Percentiles rank a stretch among this genome's conserved stretches.
These are phyloP conservation scores for Penicillium simplicissimum DNA, from an alignment of 495 filamentous ascomycete genomes.

Conservation along the genomic window DNA sequence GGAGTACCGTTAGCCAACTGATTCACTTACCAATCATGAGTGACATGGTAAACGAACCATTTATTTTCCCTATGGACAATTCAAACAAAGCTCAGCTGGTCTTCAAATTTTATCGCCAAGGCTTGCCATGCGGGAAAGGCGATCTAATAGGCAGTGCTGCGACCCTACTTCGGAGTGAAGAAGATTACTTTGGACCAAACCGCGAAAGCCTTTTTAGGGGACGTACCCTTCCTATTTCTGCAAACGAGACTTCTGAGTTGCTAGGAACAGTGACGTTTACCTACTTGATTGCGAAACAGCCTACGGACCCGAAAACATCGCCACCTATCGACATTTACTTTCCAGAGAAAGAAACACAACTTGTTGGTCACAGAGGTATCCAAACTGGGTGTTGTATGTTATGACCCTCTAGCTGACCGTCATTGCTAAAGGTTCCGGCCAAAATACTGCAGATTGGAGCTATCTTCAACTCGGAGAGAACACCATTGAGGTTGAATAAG, in stretches of 20 bases:
- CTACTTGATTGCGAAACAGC: slow-evolving; percentile 28
- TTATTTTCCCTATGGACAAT: slow-evolving; percentile 21
- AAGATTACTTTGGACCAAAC: slow-evolving; percentile 15
- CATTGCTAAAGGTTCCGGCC: slow-evolving; percentile 19
- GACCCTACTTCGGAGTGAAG: slow-evolving; percentile 19
- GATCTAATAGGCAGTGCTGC: slow-evolving; percentile 22
- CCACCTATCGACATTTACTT: neutral
- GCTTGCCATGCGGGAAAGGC: neutral
- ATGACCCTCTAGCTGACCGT: neutral
- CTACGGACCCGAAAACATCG: neutral
- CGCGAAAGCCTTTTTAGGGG: slow-evolving; percentile 36
- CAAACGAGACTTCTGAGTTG: slow-evolving; percentile 19
- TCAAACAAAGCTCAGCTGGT: slow-evolving; percentile 14
- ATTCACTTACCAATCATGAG: slow-evolving; percentile 29
- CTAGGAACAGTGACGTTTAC: slow-evolving; percentile 35
- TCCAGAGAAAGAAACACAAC: slow-evolving; percentile 7
- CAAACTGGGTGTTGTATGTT: neutral
- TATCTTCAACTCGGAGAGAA: slow-evolving; percentile 45
- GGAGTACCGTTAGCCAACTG: slow-evolving; percentile 4
- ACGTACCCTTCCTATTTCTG: slow-evolving; percentile 31
- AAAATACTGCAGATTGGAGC: slow-evolving; percentile 24
- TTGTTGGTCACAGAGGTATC: slow-evolving; percentile 35
- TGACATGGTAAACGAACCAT: slow-evolving; percentile 31
- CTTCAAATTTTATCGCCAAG: slow-evolving; percentile 22
- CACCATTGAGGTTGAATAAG: slow-evolving; percentile 26